Evolutionary conservation across 169 alveolate genomes (phyloP).

Genomic region (Cryptosporidium bovis): DNA sequence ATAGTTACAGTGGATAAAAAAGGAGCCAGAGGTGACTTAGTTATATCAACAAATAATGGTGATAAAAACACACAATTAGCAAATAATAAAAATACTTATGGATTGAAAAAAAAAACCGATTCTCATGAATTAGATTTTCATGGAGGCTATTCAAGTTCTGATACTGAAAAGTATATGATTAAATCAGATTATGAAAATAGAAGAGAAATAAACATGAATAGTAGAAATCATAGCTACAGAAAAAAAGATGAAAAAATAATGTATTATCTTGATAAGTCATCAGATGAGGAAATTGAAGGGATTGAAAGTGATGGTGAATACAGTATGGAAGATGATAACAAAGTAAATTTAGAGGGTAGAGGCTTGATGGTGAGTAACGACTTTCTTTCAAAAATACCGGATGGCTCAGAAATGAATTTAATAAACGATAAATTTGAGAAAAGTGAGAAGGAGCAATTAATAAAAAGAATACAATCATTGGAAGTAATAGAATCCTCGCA

Average conservation of each 20-base stretch:
- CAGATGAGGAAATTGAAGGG: constrained; percentile 17
- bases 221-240: neutral
- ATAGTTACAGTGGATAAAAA: neutral
- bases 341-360: neutral
- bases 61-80: neutral
- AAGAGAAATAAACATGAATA: neutral
- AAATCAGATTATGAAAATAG: constrained; percentile 17
- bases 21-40: constrained; percentile 38
- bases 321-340: neutral
- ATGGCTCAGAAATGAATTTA: neutral
- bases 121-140: neutral
- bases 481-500: constrained; percentile 74
- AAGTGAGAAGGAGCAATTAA: constrained; percentile 32
- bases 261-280: constrained; percentile 9
- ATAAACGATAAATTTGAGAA: constrained; percentile 2
- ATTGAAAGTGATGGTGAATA: neutral
- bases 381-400: constrained; percentile 43
- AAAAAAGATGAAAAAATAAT: constrained; percentile 41
- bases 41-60: neutral
- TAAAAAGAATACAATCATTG: constrained; percentile 51
- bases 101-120: neutral
- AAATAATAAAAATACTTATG: neutral
- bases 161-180: neutral
- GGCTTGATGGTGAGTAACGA: constrained; percentile 35
- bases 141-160: neutral